phyloP scores from a whole-genome alignment of 2,329 filamentous ascomycete species.

The Hypoxylon sp. region DNA sequence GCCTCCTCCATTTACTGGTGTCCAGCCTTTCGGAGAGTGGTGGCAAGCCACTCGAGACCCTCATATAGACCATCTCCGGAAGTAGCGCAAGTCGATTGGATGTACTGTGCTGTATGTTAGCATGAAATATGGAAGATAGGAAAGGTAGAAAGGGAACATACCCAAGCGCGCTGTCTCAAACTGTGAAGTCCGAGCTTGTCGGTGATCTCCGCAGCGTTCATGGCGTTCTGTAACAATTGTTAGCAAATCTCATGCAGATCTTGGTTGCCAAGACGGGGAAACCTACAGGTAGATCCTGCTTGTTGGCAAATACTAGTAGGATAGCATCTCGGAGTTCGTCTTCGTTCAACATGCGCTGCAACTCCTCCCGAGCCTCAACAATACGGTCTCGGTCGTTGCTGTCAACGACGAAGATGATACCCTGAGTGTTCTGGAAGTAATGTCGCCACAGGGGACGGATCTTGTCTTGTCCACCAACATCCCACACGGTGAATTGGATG shows the following conservation, averaged over 20 bases:
- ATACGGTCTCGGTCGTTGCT: slow-evolving; percentile 99
- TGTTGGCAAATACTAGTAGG: slow-evolving; percentile 98
- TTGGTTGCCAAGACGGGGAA: slow-evolving; percentile 19
- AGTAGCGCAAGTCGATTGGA: slow-evolving; percentile 99
- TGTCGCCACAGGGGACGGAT: slow-evolving; percentile 99
- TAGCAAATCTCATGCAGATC: slow-evolving; percentile 43
- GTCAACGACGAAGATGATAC: slow-evolving; percentile 99
- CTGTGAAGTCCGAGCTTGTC: slow-evolving; percentile 99
- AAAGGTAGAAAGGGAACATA: slow-evolving; percentile 68
- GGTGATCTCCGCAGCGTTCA: slow-evolving; percentile 99
- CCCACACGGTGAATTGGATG: slow-evolving; percentile 99
- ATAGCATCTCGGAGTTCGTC: slow-evolving; percentile 98
- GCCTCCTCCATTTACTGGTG: slow-evolving; percentile 68
- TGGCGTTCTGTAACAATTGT: slow-evolving; percentile 81
- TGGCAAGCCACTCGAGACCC: slow-evolving; percentile 94
- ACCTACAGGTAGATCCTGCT: slow-evolving; percentile 98
- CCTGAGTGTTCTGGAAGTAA: slow-evolving; percentile 99
- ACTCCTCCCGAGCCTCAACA: slow-evolving; percentile 94
- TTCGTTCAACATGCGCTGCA: slow-evolving; percentile 99
- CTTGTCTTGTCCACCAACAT: slow-evolving; percentile 99
- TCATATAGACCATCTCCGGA: slow-evolving; percentile 99
- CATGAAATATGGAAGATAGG: slow-evolving; percentile 14
- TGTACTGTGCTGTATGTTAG: slow-evolving; percentile 75
- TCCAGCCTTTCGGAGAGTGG: slow-evolving; percentile 83
- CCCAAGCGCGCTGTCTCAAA: slow-evolving; percentile 98